A percentile compares a stretch with the other conserved stretches of the same genome.
Evolutionary conservation across 768 basidiomycete genomes (phyloP).

Genomic region (Fibroporia radiculosa): DNA sequence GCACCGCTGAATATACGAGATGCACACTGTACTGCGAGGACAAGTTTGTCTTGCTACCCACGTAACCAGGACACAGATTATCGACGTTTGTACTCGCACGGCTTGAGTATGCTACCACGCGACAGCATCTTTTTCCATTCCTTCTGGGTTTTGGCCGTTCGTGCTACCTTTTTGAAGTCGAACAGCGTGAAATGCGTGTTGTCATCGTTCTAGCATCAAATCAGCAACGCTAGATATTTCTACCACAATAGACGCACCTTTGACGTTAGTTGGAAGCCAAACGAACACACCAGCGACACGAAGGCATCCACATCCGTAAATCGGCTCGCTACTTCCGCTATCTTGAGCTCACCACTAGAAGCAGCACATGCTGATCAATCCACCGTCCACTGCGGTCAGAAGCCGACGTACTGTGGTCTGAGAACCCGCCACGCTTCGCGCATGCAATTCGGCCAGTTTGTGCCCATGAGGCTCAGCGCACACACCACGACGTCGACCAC

Average conservation of each 20-base stretch:
- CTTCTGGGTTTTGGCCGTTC: constrained; percentile 38
- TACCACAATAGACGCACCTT: constrained; percentile 41
- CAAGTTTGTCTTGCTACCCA: no score
- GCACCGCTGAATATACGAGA: no score
- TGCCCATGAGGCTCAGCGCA: constrained; percentile 93
- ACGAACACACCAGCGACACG: constrained; percentile 45
- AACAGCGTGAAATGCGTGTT: constrained; percentile 86
- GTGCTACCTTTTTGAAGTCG: constrained; percentile 61
- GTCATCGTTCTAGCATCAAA: constrained; percentile 52
- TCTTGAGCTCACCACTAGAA: constrained; percentile 68
- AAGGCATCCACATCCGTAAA: constrained; percentile 67
- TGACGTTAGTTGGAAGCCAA: constrained; percentile 66
- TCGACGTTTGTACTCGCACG: constrained; percentile 90
- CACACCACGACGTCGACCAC: constrained; percentile 90
- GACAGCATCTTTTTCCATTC: constrained; percentile 53
- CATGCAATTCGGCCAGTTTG: constrained; percentile 90
- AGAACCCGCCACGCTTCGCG: constrained; percentile 87
- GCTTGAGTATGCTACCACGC: constrained; percentile 58
- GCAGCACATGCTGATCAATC: background rate
- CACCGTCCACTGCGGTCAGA: background rate
- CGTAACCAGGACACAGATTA: no score
- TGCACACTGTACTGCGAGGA: no score
- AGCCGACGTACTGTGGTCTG: constrained; percentile 57
- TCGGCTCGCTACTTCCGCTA: constrained; percentile 87
- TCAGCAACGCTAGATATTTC: background rate